These are phyloP conservation scores for Pseudonectria buxi DNA, from an alignment of 2,329 filamentous ascomycete species.

Conservation along the genomic window DNA sequence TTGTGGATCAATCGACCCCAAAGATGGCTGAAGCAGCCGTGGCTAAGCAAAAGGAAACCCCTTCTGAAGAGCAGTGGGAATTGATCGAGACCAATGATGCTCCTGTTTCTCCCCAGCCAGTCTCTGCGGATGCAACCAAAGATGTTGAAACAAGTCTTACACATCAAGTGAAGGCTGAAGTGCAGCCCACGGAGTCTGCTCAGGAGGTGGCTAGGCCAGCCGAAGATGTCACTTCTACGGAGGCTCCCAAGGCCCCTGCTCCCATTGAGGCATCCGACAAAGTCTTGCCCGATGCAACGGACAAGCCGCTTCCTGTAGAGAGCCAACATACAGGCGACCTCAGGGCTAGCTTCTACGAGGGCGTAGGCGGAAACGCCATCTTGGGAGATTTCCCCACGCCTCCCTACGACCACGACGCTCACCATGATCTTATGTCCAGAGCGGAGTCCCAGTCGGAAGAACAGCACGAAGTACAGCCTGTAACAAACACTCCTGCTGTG, in stretches of 20 bases:
- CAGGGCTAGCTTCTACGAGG: background rate
- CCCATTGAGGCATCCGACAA: too few relatives aligned
- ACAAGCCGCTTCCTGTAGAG: too few relatives aligned
- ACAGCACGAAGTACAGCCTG: conserved; percentile 1
- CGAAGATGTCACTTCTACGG: too few relatives aligned
- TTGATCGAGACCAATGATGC: conserved; percentile 8
- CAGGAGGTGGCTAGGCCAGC: too few relatives aligned
- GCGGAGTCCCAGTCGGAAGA: conserved; percentile 2
- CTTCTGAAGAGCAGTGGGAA: conserved; percentile 12
- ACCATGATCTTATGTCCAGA: conserved; percentile 2
- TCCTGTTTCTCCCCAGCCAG: too few relatives aligned
- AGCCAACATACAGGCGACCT: too few relatives aligned
- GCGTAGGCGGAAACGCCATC: conserved; percentile 3
- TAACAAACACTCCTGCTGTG: too few relatives aligned
- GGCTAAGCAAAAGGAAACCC: conserved; percentile 2
- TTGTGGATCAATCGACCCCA: background rate
- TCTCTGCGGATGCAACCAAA: conserved; percentile 2
- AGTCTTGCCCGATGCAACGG: too few relatives aligned
- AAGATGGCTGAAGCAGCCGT: conserved; percentile 1
- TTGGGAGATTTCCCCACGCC: conserved; percentile 14
- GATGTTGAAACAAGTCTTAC: conserved; percentile 10
- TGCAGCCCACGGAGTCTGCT: too few relatives aligned
- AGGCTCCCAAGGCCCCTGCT: too few relatives aligned
- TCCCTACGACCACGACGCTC: conserved; percentile 8
- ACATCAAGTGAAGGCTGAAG: conserved; percentile 4